phyloP scores from a whole-genome alignment of 495 filamentous ascomycete genomes.

The Penicillium goetzii region DNA sequence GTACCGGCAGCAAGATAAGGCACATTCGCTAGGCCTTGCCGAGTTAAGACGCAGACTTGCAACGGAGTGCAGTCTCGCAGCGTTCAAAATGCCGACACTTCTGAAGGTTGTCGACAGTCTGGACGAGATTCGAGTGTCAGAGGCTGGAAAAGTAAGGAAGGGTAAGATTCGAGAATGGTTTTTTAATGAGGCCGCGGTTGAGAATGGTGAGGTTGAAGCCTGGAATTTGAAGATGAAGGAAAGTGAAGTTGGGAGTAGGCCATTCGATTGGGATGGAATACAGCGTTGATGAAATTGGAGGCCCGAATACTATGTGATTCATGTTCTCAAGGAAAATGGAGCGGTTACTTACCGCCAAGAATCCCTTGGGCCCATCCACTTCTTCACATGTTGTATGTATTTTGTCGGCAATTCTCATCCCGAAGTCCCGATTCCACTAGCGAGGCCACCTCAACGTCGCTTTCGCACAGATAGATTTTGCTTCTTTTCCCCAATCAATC shows the following conservation, averaged over 20 bases:
- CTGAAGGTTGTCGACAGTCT: neutral
- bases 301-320: no score
- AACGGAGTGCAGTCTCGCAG: neutral
- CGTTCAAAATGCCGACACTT: neutral
- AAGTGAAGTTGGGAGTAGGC: neutral
- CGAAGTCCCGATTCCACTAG: no score
- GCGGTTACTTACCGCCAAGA: no score
- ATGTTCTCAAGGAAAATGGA: no score
- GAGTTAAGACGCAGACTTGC: neutral
- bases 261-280: conserved; percentile 3
- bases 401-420: no score
- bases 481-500: no score
- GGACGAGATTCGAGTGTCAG: neutral
- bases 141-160: neutral
- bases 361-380: no score
- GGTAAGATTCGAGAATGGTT: neutral
- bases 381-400: no score
- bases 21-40: neutral
- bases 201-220: neutral
- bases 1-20: neutral
- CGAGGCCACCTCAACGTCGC: no score
- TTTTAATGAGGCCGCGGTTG: neutral
- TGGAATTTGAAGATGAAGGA: neutral
- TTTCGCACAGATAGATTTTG: no score
- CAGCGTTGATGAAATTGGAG: neutral